phyloP scores from a whole-genome alignment of 352 stramenopile species.

The Globisporangium cederbergense region DNA sequence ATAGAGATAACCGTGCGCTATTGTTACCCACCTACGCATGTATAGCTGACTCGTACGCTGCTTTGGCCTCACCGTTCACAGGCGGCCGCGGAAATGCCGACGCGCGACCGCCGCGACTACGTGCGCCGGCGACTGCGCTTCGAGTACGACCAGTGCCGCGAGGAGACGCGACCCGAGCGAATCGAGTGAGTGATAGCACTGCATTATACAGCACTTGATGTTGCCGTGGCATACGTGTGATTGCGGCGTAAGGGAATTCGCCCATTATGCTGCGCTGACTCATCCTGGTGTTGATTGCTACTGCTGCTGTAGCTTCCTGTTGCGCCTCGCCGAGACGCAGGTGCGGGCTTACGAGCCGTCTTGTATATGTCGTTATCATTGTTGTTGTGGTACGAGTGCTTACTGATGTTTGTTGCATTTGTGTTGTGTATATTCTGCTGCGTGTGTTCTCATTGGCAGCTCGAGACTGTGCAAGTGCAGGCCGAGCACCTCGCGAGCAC shows the following conservation, averaged over 20 bases:
- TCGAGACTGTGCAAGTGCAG: constrained; percentile 75
- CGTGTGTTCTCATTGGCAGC: constrained; percentile 20
- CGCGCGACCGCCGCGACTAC: constrained; percentile 58
- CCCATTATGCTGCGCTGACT: no score
- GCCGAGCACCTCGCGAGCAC: constrained; percentile 52
- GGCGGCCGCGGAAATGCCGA: constrained; percentile 65
- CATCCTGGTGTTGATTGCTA: not conserved
- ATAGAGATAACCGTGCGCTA: not conserved
- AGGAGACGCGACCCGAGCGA: constrained; percentile 48
- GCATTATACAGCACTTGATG: no score
- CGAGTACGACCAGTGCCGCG: constrained; percentile 66
- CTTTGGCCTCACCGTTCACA: constrained; percentile 11
- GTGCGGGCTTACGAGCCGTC: constrained; percentile 9
- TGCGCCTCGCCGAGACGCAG: constrained; percentile 68
- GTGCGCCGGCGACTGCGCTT: constrained; percentile 60
- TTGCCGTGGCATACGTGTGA: not conserved
- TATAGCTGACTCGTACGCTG: not conserved
- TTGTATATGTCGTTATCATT: not conserved
- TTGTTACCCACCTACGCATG: not conserved
- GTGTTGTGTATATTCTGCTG: not conserved
- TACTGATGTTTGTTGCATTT: not conserved
- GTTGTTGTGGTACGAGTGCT: not conserved
- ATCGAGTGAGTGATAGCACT: constrained; percentile 34
- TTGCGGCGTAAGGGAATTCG: not conserved
- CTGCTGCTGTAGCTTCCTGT: constrained; percentile 21